Evolutionary conservation across 257 asterid genomes (phyloP).

Genomic region (Solanum medicagineum): DNA sequence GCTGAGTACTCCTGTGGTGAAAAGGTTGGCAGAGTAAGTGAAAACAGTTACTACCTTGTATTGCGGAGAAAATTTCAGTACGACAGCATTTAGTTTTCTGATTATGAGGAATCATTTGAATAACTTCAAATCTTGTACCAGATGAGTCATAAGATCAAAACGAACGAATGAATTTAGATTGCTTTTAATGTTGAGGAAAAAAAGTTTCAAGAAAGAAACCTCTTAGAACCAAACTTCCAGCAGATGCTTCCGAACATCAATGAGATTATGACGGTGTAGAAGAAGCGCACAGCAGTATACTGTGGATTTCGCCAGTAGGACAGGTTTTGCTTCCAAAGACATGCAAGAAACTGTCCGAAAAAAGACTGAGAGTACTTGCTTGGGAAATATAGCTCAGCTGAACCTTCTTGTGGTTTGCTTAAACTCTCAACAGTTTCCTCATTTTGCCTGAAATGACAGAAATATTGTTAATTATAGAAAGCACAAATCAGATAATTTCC

Average conservation of each 20-base stretch:
- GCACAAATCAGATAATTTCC: not conserved
- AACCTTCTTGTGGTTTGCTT: slow-evolving; percentile 48
- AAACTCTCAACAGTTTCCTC: slow-evolving; percentile 52
- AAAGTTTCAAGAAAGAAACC: slow-evolving; percentile 26
- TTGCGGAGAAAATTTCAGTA: not conserved
- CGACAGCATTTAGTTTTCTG: not conserved
- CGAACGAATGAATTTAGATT: not conserved
- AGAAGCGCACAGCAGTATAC: slow-evolving; percentile 75
- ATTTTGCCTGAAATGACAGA: slow-evolving; percentile 42
- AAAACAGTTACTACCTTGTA: not conserved
- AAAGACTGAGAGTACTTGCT: slow-evolving; percentile 65
- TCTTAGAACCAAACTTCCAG: slow-evolving; percentile 82
- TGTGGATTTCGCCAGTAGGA: slow-evolving; percentile 93
- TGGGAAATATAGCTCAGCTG: slow-evolving; percentile 50
- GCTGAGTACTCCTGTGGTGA: slow-evolving; percentile 47
- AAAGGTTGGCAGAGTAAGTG: not conserved
- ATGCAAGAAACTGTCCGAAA: slow-evolving; percentile 59
- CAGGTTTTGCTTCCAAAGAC: slow-evolving; percentile 88
- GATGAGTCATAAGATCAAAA: not conserved
- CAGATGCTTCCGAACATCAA: slow-evolving; percentile 86
- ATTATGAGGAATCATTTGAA: not conserved
- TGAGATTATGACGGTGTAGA: slow-evolving; percentile 70
- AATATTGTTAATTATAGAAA: not conserved
- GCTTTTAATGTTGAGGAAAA: not conserved
- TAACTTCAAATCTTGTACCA: not conserved